Percentiles rank a stretch among this genome's conserved stretches.
Evolutionary conservation across 495 filamentous ascomycete genomes (phyloP).

Genomic region (Penicillium pulvis): DNA sequence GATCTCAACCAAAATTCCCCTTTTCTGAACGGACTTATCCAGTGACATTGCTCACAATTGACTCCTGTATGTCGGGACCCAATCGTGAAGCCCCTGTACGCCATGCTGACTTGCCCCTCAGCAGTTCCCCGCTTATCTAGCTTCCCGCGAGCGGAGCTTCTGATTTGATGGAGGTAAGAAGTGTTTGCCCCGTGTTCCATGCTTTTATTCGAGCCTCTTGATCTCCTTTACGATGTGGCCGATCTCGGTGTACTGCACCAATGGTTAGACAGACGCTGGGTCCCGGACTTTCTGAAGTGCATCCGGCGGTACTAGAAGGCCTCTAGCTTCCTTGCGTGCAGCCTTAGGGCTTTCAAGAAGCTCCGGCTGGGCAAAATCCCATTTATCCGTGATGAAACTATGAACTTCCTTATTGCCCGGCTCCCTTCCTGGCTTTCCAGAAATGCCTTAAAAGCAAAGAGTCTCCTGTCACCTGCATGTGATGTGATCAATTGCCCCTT

Average conservation of each 20-base stretch:
- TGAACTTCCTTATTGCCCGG: background rate
- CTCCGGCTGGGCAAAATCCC: background rate
- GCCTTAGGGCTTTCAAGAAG: conserved; percentile 8
- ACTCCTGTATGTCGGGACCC: conserved; percentile 6
- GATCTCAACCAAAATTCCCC: conserved; percentile 4
- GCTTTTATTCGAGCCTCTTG: conserved; percentile 1
- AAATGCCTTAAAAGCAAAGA: background rate
- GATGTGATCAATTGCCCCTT: conserved; percentile 6
- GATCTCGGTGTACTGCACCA: conserved; percentile 12
- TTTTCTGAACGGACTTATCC: conserved; percentile 4
- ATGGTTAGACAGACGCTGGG: conserved; percentile 28
- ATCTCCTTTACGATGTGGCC: background rate
- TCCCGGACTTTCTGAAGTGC: conserved; percentile 11
- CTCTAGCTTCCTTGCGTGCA: conserved; percentile 8
- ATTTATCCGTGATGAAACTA: background rate
- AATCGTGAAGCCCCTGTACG: background rate
- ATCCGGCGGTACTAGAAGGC: conserved; percentile 10
- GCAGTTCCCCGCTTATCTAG: background rate
- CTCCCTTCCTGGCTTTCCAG: background rate
- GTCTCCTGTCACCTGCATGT: conserved; percentile 9
- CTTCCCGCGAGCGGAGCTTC: conserved; percentile 5
- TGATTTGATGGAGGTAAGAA: conserved; percentile 22
- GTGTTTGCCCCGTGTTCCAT: background rate
- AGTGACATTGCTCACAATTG: conserved; percentile 2
- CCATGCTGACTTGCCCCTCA: conserved; percentile 6